These are phyloP conservation scores for Globisporangium echinulatum DNA, from an alignment of 352 stramenopile genomes.

Conservation along the genomic window DNA sequence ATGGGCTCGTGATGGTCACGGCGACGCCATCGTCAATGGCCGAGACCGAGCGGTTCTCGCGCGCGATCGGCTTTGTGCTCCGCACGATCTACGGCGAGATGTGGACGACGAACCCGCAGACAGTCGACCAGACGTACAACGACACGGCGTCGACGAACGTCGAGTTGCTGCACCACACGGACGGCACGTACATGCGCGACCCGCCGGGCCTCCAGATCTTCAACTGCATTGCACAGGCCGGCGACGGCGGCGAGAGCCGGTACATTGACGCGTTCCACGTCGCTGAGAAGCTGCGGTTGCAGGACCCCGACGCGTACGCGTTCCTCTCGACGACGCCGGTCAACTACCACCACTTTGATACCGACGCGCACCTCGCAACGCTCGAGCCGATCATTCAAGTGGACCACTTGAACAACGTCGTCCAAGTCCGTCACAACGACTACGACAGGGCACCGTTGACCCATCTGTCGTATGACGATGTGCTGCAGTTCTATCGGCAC, in stretches of 20 bases:
- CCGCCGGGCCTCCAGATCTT: slow-evolving; percentile 87
- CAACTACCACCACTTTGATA: slow-evolving; percentile 76
- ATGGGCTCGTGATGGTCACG: slow-evolving; percentile 61
- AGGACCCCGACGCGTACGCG: slow-evolving; percentile 57
- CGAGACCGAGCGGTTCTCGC: slow-evolving; percentile 73
- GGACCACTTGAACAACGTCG: slow-evolving; percentile 63
- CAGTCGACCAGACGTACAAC: slow-evolving; percentile 68
- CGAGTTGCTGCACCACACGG: slow-evolving; percentile 80
- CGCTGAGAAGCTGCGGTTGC: slow-evolving; percentile 46
- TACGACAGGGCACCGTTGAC: slow-evolving; percentile 82
- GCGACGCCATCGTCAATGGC: slow-evolving; percentile 67
- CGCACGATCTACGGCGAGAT: slow-evolving; percentile 88
- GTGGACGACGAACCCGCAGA: slow-evolving; percentile 82
- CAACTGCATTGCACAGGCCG: slow-evolving; percentile 79
- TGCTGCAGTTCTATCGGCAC: slow-evolving; percentile 66
- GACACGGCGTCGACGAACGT: slow-evolving; percentile 86
- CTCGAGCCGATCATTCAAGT: slow-evolving; percentile 80
- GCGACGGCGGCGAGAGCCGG: slow-evolving; percentile 61
- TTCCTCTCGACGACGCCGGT: slow-evolving; percentile 66
- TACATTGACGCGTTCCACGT: slow-evolving; percentile 82
- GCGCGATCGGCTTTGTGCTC: slow-evolving; percentile 77
- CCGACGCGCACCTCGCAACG: slow-evolving; percentile 62
- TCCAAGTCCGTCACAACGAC: slow-evolving; percentile 86
- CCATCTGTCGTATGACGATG: slow-evolving; percentile 67
- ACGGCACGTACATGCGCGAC: slow-evolving; percentile 85